phyloP scores from a whole-genome alignment of 257 asterid species.

The Capsicum chinense region DNA sequence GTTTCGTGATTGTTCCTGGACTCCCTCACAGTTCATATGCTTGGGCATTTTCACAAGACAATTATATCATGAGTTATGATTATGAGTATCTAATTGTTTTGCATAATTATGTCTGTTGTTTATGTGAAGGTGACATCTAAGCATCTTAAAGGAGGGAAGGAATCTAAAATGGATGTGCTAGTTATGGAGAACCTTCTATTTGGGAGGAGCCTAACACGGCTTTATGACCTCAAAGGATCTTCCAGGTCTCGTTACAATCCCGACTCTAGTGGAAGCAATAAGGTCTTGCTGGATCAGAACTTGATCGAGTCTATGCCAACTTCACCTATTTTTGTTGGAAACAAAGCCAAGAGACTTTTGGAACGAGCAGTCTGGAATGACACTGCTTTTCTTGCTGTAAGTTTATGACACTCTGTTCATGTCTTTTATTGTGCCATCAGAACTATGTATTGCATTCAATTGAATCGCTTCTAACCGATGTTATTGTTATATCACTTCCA shows the following conservation, averaged over 20 bases:
- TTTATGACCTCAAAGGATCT: constrained; percentile 97
- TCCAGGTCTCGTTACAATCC: constrained; percentile 89
- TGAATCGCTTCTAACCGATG: constrained; percentile 10
- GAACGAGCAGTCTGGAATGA: constrained; percentile 32
- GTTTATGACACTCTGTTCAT: constrained; percentile 37
- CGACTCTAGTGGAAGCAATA: constrained; percentile 83
- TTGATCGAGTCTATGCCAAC: constrained; percentile 98
- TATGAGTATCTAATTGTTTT: neutral
- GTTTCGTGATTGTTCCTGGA: neutral
- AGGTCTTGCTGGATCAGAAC: constrained; percentile 92
- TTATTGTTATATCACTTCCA: neutral
- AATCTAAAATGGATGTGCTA: constrained; percentile 84
- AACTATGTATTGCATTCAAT: neutral
- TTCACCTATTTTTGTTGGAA: constrained; percentile 61
- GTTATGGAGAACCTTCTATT: constrained; percentile 97
- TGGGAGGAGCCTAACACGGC: constrained; percentile 75
- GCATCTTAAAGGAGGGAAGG: constrained; percentile 91
- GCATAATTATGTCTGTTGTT: constrained; percentile 32
- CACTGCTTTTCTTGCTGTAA: constrained; percentile 49
- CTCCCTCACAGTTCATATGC: constrained; percentile 11
- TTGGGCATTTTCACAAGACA: constrained; percentile 6
- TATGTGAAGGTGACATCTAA: constrained; percentile 69
- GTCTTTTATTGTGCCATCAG: neutral
- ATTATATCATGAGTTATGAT: neutral
- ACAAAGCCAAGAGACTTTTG: constrained; percentile 34